phyloP scores from a whole-genome alignment of 139 green algal genomes.

The Spirogloea muscicola region DNA sequence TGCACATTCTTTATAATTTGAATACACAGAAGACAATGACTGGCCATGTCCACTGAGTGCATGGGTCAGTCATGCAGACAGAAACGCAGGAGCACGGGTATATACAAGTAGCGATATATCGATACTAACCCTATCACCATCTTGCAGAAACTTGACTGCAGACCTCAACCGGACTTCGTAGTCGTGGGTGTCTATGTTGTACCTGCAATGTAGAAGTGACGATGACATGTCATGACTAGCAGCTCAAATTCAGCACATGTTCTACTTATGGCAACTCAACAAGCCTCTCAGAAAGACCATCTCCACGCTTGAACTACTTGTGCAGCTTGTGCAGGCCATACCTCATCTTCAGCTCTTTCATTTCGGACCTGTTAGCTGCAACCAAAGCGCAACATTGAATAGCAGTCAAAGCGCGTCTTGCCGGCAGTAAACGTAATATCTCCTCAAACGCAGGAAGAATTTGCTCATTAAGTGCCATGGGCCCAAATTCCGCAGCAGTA shows the following conservation, averaged over 20 bases:
- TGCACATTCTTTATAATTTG: no score
- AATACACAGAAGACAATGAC: no score
- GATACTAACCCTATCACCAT: constrained; percentile 58
- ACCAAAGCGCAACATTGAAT: background rate
- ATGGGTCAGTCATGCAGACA: no score
- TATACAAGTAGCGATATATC: no score
- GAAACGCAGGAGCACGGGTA: no score
- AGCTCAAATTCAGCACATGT: background rate
- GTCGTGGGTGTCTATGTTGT: constrained; percentile 73
- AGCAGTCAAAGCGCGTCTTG: no score
- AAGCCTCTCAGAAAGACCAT: background rate
- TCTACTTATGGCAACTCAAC: background rate
- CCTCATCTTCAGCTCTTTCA: constrained; percentile 79
- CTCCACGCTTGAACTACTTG: constrained; percentile 46
- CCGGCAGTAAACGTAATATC: no score
- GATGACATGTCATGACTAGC: background rate
- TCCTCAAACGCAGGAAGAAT: background rate
- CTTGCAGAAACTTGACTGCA: constrained; percentile 63
- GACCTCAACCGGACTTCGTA: constrained; percentile 68
- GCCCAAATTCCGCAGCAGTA: background rate
- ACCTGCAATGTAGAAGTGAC: constrained; percentile 26
- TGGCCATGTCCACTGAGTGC: no score
- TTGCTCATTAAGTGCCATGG: background rate
- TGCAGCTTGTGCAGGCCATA: constrained; percentile 65
- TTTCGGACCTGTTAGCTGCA: constrained; percentile 52